Evolutionary conservation across 495 filamentous ascomycete species (phyloP), one percentile per base, ranked within the genome.

Genomic region (Margaritispora aquatica): DNA sequence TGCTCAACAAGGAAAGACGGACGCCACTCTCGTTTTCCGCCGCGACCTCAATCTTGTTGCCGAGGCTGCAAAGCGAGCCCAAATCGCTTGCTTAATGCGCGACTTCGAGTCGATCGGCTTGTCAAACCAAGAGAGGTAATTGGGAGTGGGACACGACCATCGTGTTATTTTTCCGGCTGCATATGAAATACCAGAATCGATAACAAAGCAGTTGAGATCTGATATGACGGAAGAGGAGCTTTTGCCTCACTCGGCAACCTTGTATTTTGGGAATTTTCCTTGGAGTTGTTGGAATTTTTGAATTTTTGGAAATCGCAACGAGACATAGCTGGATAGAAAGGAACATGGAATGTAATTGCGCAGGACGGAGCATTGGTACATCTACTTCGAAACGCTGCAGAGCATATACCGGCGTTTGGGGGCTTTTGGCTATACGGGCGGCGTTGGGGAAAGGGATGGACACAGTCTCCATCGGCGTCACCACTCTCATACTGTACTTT

Each of bases 41-140:
- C 81, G 84, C 59, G 88, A 96, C 71, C 89, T 90, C 69, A 92
- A 80, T 53, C 79, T 97, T 22, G 83, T 97, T 15, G 92, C 92
- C n/a, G 93, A 97, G 73, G 93, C 93, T 2, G 93, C 90, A 52
- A 96, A 96, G 69, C 81, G 93, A 46, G 93, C 93, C 8, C 90
- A 96, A 74, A 87, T 96, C 79, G 88, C 88, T 7, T 82, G 89
- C 58, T 69, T 97, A 59, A 87, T 91, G 81, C 77, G 93, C 56
- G 93, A 97, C 72, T 73, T 97, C 66, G 89, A 88, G 59, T 79
- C 83, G 48, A 73, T 86, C 57, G 80, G 77, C 23, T 68, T 44
- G 17, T 44, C 38, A 44, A 17, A 17, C 11, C 19, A 44, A 17
- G 17, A 9, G 38, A 15, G 15, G 15, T 2, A n/a, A 44, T 15